phyloP scores from a whole-genome alignment of 1,284 basidiomycete genomes.

The Fomitiporia mediterranea region DNA sequence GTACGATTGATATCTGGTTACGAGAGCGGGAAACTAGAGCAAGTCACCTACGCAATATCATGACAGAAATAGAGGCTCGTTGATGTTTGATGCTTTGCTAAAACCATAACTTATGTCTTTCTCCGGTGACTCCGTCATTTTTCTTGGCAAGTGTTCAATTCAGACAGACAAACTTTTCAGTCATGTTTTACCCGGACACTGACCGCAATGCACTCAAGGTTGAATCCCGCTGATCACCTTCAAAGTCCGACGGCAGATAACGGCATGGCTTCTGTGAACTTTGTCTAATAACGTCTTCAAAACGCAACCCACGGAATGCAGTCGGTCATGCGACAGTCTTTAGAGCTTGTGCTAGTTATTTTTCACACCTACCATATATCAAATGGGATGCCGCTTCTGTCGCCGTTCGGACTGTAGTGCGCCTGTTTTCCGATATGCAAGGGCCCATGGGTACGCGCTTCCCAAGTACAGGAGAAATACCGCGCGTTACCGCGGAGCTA shows the following conservation, averaged over 20 bases:
- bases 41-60: neutral
- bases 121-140: neutral
- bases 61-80: no score
- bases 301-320: neutral
- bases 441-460: neutral
- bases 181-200: neutral
- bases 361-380: neutral
- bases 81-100: no score
- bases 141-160: neutral
- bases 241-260: constrained; percentile 9
- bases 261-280: constrained; percentile 9
- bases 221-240: constrained; percentile 2
- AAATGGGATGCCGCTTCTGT: neutral
- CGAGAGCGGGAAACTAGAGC: neutral
- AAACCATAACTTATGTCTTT: neutral
- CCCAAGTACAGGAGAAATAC: neutral
- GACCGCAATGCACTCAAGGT: constrained; percentile 2
- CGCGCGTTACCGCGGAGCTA: constrained; percentile 10
- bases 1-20: neutral
- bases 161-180: neutral
- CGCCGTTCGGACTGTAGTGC: neutral
- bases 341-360: neutral
- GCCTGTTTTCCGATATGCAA: constrained; percentile 5
- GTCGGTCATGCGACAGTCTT: constrained; percentile 1
- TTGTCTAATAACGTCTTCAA: constrained; percentile 7